Percentiles rank a stretch among this genome's conserved stretches.
Evolutionary conservation across 2,329 filamentous ascomycete genomes (phyloP).

Genomic region (Fulvia fulva): DNA sequence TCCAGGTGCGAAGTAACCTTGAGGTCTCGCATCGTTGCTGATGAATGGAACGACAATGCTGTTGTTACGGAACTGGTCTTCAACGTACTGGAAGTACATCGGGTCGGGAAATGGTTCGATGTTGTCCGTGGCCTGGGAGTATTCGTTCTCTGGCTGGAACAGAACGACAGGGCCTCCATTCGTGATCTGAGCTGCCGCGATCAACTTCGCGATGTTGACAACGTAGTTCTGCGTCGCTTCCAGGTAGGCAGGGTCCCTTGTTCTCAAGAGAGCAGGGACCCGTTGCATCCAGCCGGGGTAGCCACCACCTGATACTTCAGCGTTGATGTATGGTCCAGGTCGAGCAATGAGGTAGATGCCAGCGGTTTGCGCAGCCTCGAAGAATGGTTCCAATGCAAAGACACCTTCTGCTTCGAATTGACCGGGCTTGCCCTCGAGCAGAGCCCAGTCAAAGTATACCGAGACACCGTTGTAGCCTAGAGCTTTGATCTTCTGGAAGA

Average conservation of each 20-base stretch:
- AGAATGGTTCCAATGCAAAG: conserved; percentile 70
- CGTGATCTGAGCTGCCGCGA: conserved; percentile 74
- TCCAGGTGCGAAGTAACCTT: conserved; percentile 49
- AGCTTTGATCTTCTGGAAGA: conserved; percentile 80
- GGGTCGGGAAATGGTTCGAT: conserved; percentile 56
- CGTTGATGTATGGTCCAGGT: conserved; percentile 59
- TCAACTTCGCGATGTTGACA: conserved; percentile 57
- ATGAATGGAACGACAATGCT: conserved; percentile 73
- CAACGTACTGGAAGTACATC: conserved; percentile 64
- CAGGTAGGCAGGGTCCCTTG: conserved; percentile 58
- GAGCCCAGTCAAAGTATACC: conserved; percentile 75
- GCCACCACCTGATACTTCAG: conserved; percentile 70
- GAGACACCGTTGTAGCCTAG: conserved; percentile 76
- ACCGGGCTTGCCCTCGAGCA: conserved; percentile 69
- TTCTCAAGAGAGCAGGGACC: conserved; percentile 61
- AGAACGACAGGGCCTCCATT: conserved; percentile 77
- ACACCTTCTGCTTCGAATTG: conserved; percentile 67
- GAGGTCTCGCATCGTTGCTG: conserved; percentile 64
- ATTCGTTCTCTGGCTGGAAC: conserved; percentile 80
- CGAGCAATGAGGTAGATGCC: conserved; percentile 72
- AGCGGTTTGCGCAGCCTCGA: conserved; percentile 66
- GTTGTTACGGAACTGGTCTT: conserved; percentile 62
- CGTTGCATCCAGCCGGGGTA: conserved; percentile 77
- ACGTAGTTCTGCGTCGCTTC: conserved; percentile 66
- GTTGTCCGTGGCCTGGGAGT: conserved; percentile 48